Percentiles rank a stretch among this genome's conserved stretches.
These are phyloP conservation scores for Monilinia laxa DNA, from an alignment of 2,329 filamentous ascomycete species.

Conservation along the genomic window DNA sequence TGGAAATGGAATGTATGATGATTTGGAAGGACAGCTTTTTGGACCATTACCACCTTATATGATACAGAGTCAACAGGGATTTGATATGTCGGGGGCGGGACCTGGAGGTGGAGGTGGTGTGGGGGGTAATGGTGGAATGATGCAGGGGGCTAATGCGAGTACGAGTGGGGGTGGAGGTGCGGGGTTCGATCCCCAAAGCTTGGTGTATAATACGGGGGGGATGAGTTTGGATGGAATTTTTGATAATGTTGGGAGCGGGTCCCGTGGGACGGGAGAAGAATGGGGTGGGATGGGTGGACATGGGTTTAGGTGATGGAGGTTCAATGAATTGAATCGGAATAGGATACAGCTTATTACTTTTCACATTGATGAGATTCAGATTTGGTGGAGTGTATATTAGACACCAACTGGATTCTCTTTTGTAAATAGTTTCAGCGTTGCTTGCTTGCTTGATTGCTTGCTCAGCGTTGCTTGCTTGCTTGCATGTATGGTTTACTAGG, in stretches of 20 bases:
- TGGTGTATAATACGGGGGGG: slow-evolving; percentile 6
- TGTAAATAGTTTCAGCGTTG: too few species aligned
- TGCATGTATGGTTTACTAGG: too few species aligned
- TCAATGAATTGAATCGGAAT: neutral
- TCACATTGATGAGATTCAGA: too few species aligned
- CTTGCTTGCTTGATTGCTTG: too few species aligned
- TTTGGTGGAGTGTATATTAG: too few species aligned
- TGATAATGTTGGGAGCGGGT: neutral
- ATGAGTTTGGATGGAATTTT: slow-evolving; percentile 15
- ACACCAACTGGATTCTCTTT: too few species aligned
- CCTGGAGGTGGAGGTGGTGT: neutral
- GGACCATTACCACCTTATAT: slow-evolving; percentile 71
- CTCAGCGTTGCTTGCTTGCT: too few species aligned
- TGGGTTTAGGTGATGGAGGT: neutral
- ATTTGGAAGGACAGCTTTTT: slow-evolving; percentile 72
- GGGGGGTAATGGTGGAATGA: neutral
- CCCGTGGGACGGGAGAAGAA: neutral
- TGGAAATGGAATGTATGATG: slow-evolving; percentile 46
- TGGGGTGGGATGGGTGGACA: slow-evolving; percentile 8
- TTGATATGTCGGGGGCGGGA: slow-evolving; percentile 25
- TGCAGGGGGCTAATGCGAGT: neutral
- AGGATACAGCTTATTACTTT: too few species aligned
- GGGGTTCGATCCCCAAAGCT: slow-evolving; percentile 5
- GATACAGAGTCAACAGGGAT: slow-evolving; percentile 35
- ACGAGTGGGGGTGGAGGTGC: neutral